A percentile compares a stretch with the other conserved stretches of the same genome.
phyloP scores from a whole-genome alignment of 2,329 filamentous ascomycete genomes.

The Monilinia aucupariae region DNA sequence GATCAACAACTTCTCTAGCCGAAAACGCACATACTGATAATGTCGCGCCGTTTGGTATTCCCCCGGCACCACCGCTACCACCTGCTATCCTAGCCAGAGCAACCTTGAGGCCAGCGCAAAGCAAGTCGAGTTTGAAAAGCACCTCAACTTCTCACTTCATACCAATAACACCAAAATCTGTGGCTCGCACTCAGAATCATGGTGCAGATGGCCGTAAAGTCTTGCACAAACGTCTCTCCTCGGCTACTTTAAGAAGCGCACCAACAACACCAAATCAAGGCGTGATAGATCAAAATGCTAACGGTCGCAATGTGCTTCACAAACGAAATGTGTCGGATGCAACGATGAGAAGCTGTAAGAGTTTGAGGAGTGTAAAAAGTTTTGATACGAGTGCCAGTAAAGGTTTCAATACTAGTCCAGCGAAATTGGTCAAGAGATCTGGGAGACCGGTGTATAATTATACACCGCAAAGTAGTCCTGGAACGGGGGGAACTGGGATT shows the following conservation, averaged over 20 bases:
- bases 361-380: constrained; percentile 23
- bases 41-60: neutral
- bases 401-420: constrained; percentile 16
- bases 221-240: constrained; percentile 26
- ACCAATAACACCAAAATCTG: constrained; percentile 18
- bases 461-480: constrained; percentile 25
- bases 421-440: constrained; percentile 28
- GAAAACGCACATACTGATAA: constrained; percentile 18
- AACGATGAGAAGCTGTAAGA: constrained; percentile 25
- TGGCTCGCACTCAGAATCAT: constrained; percentile 11
- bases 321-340: constrained; percentile 26
- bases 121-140: constrained; percentile 23
- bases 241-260: constrained; percentile 15
- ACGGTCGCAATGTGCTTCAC: constrained; percentile 25
- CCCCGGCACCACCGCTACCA: constrained; percentile 19
- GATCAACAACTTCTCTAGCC: constrained; percentile 25
- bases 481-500: constrained; percentile 23
- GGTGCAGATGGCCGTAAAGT: constrained; percentile 23
- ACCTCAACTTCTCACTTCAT: constrained; percentile 17
- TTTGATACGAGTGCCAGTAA: constrained; percentile 20
- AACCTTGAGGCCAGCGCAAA: constrained; percentile 23
- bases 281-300: constrained; percentile 19
- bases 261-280: constrained; percentile 19
- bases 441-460: constrained; percentile 15
- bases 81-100: constrained; percentile 25